Conservation (phyloP, 2,329 filamentous ascomycete species). For the Penicillium sp. region DNA sequence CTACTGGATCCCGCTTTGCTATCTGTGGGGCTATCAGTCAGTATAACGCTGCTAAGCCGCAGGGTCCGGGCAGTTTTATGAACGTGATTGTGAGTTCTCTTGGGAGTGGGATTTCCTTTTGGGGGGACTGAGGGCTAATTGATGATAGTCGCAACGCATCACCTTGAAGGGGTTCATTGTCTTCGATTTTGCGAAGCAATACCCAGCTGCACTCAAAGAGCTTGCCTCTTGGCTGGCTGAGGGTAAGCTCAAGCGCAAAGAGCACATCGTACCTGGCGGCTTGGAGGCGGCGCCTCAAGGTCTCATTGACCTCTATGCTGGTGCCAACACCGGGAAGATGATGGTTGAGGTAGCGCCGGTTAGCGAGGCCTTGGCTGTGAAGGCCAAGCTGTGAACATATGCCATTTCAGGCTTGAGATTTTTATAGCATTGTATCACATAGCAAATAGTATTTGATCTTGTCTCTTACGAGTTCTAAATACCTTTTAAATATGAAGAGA, state of each 20-base stretch:
- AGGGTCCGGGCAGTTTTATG: constrained; percentile 54
- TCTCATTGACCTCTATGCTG: constrained; percentile 63
- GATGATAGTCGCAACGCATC: constrained; percentile 34
- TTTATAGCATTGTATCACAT: neutral
- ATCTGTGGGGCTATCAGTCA: constrained; percentile 70
- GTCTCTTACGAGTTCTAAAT: neutral
- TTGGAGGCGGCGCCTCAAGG: constrained; percentile 62
- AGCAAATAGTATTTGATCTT: neutral
- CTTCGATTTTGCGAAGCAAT: constrained; percentile 63
- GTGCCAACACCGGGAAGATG: constrained; percentile 68
- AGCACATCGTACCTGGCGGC: constrained; percentile 69
- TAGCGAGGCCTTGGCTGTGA: constrained; percentile 33
- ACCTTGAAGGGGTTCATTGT: constrained; percentile 71
- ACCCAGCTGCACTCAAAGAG: constrained; percentile 57
- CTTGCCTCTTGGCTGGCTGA: constrained; percentile 66
- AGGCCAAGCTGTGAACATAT: constrained; percentile 42
- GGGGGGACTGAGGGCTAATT: constrained; percentile 13
- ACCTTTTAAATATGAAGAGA: neutral
- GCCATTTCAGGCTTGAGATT: neutral
- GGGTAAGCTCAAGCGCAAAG: constrained; percentile 69
- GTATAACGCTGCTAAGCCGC: constrained; percentile 60
- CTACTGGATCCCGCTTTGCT: constrained; percentile 62
- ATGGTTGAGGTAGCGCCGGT: constrained; percentile 46
- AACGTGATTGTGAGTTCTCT: constrained; percentile 37
- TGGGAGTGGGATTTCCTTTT: neutral